phyloP scores from a whole-genome alignment of 2,329 filamentous ascomycete species.

The Neonectria neomacrospora region DNA sequence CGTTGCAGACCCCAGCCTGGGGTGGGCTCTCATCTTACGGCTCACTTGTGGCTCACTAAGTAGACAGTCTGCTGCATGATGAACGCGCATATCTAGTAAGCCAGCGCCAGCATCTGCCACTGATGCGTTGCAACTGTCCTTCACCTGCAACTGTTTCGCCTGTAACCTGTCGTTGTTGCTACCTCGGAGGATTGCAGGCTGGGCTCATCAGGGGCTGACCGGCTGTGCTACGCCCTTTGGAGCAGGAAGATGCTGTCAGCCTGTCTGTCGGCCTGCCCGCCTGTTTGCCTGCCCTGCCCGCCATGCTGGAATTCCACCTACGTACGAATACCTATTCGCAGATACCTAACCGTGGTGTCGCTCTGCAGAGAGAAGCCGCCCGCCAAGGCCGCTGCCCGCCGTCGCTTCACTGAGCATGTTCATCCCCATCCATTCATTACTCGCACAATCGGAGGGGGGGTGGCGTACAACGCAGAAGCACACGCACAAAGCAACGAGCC shows the following conservation, averaged over 20 bases:
- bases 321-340: not conserved
- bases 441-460: constrained; percentile 17
- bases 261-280: constrained; percentile 21
- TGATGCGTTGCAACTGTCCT: not conserved
- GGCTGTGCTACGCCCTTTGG: constrained; percentile 31
- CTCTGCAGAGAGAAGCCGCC: constrained; percentile 9
- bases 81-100: constrained; percentile 8
- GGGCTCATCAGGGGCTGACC: constrained; percentile 40
- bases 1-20: constrained; percentile 5
- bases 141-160: constrained; percentile 18
- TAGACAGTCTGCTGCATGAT: constrained; percentile 10
- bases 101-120: not conserved
- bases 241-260: constrained; percentile 41
- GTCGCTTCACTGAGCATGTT: constrained; percentile 3
- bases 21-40: constrained; percentile 3
- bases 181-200: constrained; percentile 25
- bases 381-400: constrained; percentile 15
- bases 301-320: constrained; percentile 27
- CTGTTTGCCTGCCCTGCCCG: constrained; percentile 26
- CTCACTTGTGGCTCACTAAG: constrained; percentile 1
- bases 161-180: constrained; percentile 15
- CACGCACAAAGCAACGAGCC: constrained; percentile 21
- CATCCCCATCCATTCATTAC: constrained; percentile 18
- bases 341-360: constrained; percentile 21
- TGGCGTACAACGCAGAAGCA: constrained; percentile 3